These are phyloP conservation scores for Scleroderma bovista DNA, from an alignment of 768 basidiomycete genomes.

Conservation along the genomic window DNA sequence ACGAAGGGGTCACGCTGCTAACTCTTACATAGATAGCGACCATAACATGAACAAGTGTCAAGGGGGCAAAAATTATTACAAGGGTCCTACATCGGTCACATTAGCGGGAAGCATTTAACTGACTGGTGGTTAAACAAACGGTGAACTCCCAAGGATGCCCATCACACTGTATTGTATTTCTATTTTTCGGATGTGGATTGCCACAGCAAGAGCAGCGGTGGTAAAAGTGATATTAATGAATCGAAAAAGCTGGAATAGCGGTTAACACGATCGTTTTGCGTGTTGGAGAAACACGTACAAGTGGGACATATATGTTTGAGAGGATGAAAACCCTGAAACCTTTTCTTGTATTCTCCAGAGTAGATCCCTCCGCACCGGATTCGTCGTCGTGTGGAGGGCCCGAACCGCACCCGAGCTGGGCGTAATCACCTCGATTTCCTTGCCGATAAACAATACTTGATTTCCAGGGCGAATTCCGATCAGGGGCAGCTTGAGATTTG, in stretches of 20 bases:
- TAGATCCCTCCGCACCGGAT: slow-evolving; percentile 23
- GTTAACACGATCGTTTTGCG: slow-evolving; percentile 7
- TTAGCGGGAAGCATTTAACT: not conserved
- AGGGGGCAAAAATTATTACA: slow-evolving; percentile 79
- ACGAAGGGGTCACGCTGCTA: slow-evolving; percentile 5
- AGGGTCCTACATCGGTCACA: slow-evolving; percentile 48
- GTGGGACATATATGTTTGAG: slow-evolving; percentile 69
- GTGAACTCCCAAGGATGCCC: slow-evolving; percentile 79
- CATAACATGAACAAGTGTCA: slow-evolving; percentile 83
- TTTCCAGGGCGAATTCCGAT: slow-evolving; percentile 63
- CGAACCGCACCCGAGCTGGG: slow-evolving; percentile 3
- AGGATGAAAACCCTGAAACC: slow-evolving; percentile 64
- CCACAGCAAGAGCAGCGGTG: slow-evolving; percentile 70
- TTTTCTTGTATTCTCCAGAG: slow-evolving; percentile 28
- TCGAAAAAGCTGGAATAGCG: slow-evolving; percentile 61
- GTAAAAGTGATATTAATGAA: slow-evolving; percentile 82
- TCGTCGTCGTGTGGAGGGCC: slow-evolving; percentile 20
- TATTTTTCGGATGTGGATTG: slow-evolving; percentile 61
- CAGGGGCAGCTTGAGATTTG: slow-evolving; percentile 51
- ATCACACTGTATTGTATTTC: slow-evolving; percentile 47
- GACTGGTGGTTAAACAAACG: slow-evolving; percentile 40
- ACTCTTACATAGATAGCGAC: slow-evolving; percentile 72
- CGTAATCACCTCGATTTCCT: slow-evolving; percentile 11
- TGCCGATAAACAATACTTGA: slow-evolving; percentile 8
- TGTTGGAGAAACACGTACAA: slow-evolving; percentile 42